Conservation (phyloP, 1,139 yeast species). For the Geotrichum histeridarum region DNA sequence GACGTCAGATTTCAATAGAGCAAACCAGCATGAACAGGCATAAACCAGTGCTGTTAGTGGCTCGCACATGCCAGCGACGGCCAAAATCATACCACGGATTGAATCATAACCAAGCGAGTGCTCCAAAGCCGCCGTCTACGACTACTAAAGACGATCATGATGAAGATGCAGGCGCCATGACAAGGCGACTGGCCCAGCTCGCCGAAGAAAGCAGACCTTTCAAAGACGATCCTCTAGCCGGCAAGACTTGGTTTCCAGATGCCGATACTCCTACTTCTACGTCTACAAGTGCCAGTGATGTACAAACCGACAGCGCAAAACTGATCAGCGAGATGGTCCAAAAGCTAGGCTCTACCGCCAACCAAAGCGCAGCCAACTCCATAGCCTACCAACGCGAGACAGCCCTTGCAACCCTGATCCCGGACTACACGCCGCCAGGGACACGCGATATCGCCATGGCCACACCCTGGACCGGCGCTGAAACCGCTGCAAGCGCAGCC, state of each 20-base stretch:
- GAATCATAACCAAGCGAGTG: not conserved
- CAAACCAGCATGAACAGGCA: too few species aligned
- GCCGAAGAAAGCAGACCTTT: constrained; percentile 42
- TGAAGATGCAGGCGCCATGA: constrained; percentile 37
- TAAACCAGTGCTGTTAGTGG: too few species aligned
- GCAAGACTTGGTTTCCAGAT: constrained; percentile 18
- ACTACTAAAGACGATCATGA: constrained; percentile 3
- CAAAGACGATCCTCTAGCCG: constrained; percentile 36
- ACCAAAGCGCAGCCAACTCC: constrained; percentile 12
- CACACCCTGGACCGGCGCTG: constrained; percentile 68
- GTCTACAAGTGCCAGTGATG: constrained; percentile 19
- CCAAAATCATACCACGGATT: too few species aligned
- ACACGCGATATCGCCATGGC: constrained; percentile 51
- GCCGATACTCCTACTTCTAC: not conserved
- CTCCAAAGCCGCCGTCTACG: not conserved
- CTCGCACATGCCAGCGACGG: too few species aligned
- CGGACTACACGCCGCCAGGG: constrained; percentile 46
- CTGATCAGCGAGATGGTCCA: constrained; percentile 26
- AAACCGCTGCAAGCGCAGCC: constrained; percentile 47
- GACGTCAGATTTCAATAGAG: too few species aligned
- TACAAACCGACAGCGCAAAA: constrained; percentile 21
- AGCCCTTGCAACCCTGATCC: constrained; percentile 39
- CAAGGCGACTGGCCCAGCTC: constrained; percentile 39
- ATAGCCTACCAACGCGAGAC: constrained; percentile 40
- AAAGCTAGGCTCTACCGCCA: constrained; percentile 21